phyloP scores from a whole-genome alignment of 257 asterid species.

The Petunia secreta region DNA sequence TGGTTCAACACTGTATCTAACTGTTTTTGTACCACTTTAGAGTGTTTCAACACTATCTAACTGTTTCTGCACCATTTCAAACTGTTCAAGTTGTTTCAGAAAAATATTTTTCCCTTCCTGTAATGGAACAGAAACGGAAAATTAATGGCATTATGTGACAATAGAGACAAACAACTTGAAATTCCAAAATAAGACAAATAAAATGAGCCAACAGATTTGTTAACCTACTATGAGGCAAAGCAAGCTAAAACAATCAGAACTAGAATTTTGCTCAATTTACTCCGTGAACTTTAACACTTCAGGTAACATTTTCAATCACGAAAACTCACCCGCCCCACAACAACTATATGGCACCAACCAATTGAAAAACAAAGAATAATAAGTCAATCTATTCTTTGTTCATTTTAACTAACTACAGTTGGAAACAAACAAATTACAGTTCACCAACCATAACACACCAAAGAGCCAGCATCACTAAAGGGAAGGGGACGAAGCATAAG shows the following conservation, averaged over 20 bases:
- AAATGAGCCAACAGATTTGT: background rate
- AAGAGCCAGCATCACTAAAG: background rate
- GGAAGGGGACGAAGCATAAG: background rate
- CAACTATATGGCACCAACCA: background rate
- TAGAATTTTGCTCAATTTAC: background rate
- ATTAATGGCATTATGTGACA: conserved; percentile 16
- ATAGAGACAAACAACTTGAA: conserved; percentile 5
- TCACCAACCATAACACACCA: background rate
- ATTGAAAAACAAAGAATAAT: background rate
- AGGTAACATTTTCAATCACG: background rate
- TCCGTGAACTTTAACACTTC: background rate
- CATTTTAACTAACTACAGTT: background rate
- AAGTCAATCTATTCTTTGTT: background rate
- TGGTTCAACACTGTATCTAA: too few relatives aligned
- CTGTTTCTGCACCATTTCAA: too few relatives aligned
- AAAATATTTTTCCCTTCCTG: too few relatives aligned
- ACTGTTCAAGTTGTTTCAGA: too few relatives aligned
- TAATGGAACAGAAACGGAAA: background rate
- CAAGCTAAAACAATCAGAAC: conserved; percentile 8
- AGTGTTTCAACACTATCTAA: too few relatives aligned
- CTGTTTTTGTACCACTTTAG: too few relatives aligned
- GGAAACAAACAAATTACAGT: background rate
- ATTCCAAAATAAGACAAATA: conserved; percentile 19
- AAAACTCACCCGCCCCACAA: too few relatives aligned
- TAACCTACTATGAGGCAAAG: background rate